Conservation (phyloP, 164 flowering plant species). For the Dillenia suffruticosa region DNA sequence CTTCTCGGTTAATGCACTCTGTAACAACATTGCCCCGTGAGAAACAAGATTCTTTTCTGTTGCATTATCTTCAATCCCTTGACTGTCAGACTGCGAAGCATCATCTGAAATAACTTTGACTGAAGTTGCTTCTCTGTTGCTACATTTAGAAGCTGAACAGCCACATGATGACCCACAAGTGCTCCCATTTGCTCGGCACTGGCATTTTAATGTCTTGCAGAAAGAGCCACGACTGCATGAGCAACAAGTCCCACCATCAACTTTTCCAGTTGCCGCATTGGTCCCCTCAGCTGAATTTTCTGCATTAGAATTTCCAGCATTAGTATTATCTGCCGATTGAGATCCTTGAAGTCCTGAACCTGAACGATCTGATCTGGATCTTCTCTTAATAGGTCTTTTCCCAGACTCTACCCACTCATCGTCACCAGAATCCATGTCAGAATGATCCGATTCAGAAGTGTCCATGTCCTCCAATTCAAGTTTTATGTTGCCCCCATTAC, state of each 20-base stretch:
- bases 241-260: conserved; percentile 42
- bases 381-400: conserved; percentile 20
- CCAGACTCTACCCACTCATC: conserved; percentile 47
- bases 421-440: conserved; percentile 27
- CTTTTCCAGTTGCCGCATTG: conserved; percentile 5
- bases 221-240: conserved; percentile 47
- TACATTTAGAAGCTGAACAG: conserved; percentile 50
- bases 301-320: conserved; percentile 10
- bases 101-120: conserved; percentile 15
- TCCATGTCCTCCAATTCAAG: conserved; percentile 79
- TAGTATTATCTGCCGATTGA: not conserved
- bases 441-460: conserved; percentile 68
- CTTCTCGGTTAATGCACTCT: conserved; percentile 56
- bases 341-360: not conserved
- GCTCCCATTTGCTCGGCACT: conserved; percentile 49
- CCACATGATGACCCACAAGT: conserved; percentile 60
- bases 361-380: conserved; percentile 23
- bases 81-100: conserved; percentile 11
- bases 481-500: conserved; percentile 5
- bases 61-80: conserved; percentile 26
- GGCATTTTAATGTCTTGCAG: conserved; percentile 78
- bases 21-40: conserved; percentile 73
- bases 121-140: conserved; percentile 37
- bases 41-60: conserved; percentile 43
- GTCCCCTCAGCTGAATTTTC: conserved; percentile 20